Base-by-base conservation (phyloP, 228 moss, liverwort and hornwort species). In the Sphagnum fallax region DNA sequence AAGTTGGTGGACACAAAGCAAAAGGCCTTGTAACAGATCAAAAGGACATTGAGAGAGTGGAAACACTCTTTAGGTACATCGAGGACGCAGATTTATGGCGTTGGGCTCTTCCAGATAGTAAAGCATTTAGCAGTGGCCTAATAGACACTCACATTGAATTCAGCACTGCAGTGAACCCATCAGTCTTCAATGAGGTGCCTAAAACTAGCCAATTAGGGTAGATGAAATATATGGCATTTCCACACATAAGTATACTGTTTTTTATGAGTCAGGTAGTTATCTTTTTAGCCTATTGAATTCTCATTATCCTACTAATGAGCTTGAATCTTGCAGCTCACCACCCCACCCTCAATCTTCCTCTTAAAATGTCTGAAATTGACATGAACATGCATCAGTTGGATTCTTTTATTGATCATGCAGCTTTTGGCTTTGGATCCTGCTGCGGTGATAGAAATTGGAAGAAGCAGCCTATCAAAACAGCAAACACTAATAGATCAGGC, bases 21-120 rank as follows among this genome's bases (percentile, higher is more conserved):
- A 32, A 32, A 32, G 51, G 13, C 50, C 62, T 91, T 65, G 53
- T 84, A 50, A 71, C 67, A 10, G 65, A 69, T 51, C 32, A 2
- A 2, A 77, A 64, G 15, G 67, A 79, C 69, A 15, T 66, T 67
- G 16, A 66, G 65, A 80, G 66, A 16, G 66, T 94, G 69, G 81
- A 82, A 75, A 67, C 74, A 61, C 84, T 91, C 4, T 90, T 90
- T 74, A 86, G 83, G 75, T 91, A 94, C 75, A 79, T 94, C 64
- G 86, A 94, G 75, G 94, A 94, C 72, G 91, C 74, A 62, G 91
- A 94, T 85, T 74, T 94, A 57, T 94, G 91, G 91, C 82, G 74
- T 18, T 90, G 94, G 90, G 77, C 67, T 57, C 86, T 94, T 69
- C 75, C 88, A 68, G 83, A 90, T 52, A 91, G 94, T 69, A 91